Evolutionary conservation across 345 rosid species (phyloP), one percentile per base, ranked within the genome.

Genomic region (Salix udensis): DNA sequence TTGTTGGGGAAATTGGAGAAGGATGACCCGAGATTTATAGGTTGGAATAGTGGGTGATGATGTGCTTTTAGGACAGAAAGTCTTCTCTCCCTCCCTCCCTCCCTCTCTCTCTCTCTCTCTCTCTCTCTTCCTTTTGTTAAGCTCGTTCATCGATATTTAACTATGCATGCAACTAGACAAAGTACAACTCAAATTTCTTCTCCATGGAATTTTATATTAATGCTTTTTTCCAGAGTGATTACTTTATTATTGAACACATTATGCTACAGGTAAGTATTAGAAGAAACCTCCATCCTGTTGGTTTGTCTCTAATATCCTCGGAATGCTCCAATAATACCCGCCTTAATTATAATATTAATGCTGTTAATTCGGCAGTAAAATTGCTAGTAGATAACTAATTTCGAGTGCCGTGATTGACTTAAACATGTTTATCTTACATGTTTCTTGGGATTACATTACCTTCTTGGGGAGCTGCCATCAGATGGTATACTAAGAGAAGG

Each of bases 101-200:
- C 76, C n/a, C n/a, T n/a, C n/a, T n/a, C n/a, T n/a, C n/a, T n/a
- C n/a, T n/a, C n/a, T n/a, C 53, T 79, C 31, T 67, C 74, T 84
- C 81, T 80, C 80, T 85, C 86, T 67, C 76, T 64, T 89, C 84
- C 88, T 92, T 87, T 91, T 87, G 92, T 87, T 92, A 88, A 91
- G 91, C 88, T 94, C 84, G 83, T 58, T 84, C 80, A 72, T 74
- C 68, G 69, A 68, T 65, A 28, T 62, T 82, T 79, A 74, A 74
- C 23, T 74, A 80, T 62, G 14, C 68, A 52, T 68, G 78, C 77
- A 82, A 78, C 73, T 70, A 60, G 83, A 82, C 88, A 84, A 85
- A 74, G 65, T 30, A 42, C 18, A 80, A 46, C 76, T 65, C 78
- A 77, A 67, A 52, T 82, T 85, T 84, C 85, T 80, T 83, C 82